Conservation (phyloP, 1,139 yeast species). For the Lizanozyma gosingica region DNA sequence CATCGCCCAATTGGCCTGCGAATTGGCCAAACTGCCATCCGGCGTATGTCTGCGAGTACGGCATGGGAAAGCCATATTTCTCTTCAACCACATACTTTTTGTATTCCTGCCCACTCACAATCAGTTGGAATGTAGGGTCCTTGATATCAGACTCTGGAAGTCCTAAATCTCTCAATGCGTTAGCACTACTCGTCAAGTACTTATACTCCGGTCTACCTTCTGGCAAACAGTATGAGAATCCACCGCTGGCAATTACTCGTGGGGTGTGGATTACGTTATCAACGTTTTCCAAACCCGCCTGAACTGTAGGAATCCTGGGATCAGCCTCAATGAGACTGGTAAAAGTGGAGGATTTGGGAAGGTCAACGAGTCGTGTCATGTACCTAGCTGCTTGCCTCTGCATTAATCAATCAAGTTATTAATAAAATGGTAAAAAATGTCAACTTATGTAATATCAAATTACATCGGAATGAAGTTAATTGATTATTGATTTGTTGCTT, state of each 20-base stretch:
- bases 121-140: conserved; percentile 38
- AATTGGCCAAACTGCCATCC: conserved; percentile 95
- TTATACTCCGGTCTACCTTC: conserved; percentile 46
- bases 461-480: too few species aligned
- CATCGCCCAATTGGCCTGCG: conserved; percentile 97
- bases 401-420: too few species aligned
- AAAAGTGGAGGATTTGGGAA: conserved; percentile 41
- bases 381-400: not conserved
- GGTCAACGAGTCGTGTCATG: conserved; percentile 11
- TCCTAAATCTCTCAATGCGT: conserved; percentile 56
- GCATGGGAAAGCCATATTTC: conserved; percentile 42
- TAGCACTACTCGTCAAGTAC: conserved; percentile 50
- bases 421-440: too few species aligned
- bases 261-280: conserved; percentile 38
- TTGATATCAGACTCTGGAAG: conserved; percentile 27
- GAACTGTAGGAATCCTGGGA: conserved; percentile 41
- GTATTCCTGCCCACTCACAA: conserved; percentile 56
- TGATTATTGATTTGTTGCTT: too few species aligned
- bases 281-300: conserved; percentile 37
- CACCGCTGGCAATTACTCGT: conserved; percentile 54
- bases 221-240: conserved; percentile 65
- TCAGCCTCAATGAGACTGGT: conserved; percentile 52
- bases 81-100: conserved; percentile 20
- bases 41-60: conserved; percentile 87
- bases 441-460: too few species aligned